Percentiles rank a stretch among this genome's conserved stretches.
These are phyloP conservation scores for Aspergillus mulundensis DNA, from an alignment of 495 filamentous ascomycete genomes.

Conservation along the genomic window DNA sequence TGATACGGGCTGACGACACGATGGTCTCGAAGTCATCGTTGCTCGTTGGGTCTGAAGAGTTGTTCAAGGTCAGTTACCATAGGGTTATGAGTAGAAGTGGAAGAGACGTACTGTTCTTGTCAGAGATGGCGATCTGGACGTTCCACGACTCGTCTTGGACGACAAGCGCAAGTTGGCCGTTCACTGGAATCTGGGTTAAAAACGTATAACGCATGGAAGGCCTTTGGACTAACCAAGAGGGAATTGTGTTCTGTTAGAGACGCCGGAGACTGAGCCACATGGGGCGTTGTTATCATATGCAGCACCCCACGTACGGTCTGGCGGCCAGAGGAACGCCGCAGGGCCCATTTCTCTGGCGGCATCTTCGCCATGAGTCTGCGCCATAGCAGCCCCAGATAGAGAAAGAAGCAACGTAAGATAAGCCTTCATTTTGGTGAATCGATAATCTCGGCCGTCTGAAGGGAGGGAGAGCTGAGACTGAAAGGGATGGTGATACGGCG, in stretches of 20 bases:
- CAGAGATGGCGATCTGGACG: conserved; percentile 43
- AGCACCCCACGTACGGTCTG: conserved; percentile 42
- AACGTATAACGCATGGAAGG: not conserved
- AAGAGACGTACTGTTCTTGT: conserved; percentile 35
- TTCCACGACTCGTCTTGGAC: conserved; percentile 45
- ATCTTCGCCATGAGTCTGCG: conserved; percentile 14
- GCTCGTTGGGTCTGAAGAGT: conserved; percentile 35
- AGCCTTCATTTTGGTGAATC: conserved; percentile 6
- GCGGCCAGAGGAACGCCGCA: conserved; percentile 51
- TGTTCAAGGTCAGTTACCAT: not conserved
- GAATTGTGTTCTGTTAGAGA: conserved; percentile 41
- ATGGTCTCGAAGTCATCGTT: conserved; percentile 41
- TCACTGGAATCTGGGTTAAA: conserved; percentile 17
- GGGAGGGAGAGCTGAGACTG: not conserved
- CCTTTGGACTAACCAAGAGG: conserved; percentile 31
- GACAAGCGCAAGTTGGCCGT: conserved; percentile 32
- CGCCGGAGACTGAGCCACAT: conserved; percentile 40
- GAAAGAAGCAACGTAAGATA: conserved; percentile 1
- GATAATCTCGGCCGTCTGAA: not conserved
- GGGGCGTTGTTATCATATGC: conserved; percentile 43
- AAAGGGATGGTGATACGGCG: not conserved
- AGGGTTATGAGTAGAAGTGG: not conserved
- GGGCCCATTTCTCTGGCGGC: conserved; percentile 43
- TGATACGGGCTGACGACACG: conserved; percentile 23
- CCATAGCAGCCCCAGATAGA: conserved; percentile 8